Evolutionary conservation across 2,329 filamentous ascomycete species (phyloP), one percentile per base, ranked within the genome.

Genomic region (Phialophora expanda): DNA sequence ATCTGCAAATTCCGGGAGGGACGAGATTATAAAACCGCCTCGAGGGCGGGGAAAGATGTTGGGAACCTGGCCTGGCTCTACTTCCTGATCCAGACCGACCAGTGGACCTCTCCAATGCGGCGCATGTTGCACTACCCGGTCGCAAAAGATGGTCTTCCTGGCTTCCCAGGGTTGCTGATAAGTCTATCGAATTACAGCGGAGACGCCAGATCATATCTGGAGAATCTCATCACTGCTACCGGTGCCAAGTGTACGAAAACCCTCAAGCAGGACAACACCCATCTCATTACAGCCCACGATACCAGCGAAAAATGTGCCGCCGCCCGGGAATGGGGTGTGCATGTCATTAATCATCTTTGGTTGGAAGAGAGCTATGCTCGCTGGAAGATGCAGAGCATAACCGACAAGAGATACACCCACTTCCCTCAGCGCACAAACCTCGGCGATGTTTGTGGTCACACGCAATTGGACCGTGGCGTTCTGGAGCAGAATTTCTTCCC

Each of bases 181-280:
- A 97, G 93, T 64, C 84, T 99, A 5, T 98, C 95, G 5, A 99
- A 98, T 77, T 99, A 99, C 75, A 92, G 92, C 54, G 95, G 95
- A 34, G 95, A 99, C 77, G 92, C 95, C 17, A 88, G 95, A 55
- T 88, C 92, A 60, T 99, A 98, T 74, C 84, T 99, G 4, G 93
- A 98, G 77, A 98, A 97, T 72, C 84, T 99, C 44, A 90, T 97
- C 72, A 87, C 83, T 66, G 93, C 93, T 26, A 85, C 90, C 17
- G 95, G 95, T 17, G 94, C 91, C 8, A 89, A 90, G 68, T 98
- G 92, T 75, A 99, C 95, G 32, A 96, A 96, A 80, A 96, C 92
- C 0, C 91, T 99, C 87, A 96, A 92, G 77, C 87, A 90, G 71
- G 93, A 97, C 68, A 98, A 99, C 76, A 98, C 93, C 0, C 95